phyloP scores from a whole-genome alignment of 148 eudicot genomes.

The Amaranthus hypochondriacus region DNA sequence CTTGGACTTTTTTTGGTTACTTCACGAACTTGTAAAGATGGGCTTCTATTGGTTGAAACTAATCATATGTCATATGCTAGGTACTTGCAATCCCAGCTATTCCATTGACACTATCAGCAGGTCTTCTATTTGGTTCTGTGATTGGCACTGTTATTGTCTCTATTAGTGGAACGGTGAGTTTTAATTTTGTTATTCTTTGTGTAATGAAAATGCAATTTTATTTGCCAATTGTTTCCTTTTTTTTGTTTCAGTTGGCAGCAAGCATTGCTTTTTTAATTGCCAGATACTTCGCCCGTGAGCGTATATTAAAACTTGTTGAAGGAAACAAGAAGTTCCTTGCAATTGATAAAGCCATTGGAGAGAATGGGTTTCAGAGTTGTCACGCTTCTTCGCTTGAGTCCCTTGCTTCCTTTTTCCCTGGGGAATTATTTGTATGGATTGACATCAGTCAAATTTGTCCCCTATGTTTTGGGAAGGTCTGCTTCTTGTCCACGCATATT shows the following conservation, averaged over 20 bases:
- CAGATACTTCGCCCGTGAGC: slow-evolving; percentile 99
- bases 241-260: slow-evolving; percentile 78
- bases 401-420: slow-evolving; percentile 93
- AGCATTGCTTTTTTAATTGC: slow-evolving; percentile 93
- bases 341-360: slow-evolving; percentile 98
- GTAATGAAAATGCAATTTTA: neutral
- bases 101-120: slow-evolving; percentile 98
- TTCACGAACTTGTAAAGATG: neutral
- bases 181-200: neutral
- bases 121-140: slow-evolving; percentile 84
- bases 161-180: slow-evolving; percentile 93
- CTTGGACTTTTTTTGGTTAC: neutral
- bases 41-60: slow-evolving; percentile 8
- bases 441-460: slow-evolving; percentile 88
- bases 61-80: slow-evolving; percentile 22
- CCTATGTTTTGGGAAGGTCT: slow-evolving; percentile 95
- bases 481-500: slow-evolving; percentile 29
- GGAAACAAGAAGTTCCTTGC: slow-evolving; percentile 99
- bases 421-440: slow-evolving; percentile 97
- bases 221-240: slow-evolving; percentile 3
- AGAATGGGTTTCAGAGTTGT: slow-evolving; percentile 96
- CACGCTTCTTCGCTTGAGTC: slow-evolving; percentile 97
- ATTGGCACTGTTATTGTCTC: slow-evolving; percentile 91
- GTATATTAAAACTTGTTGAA: slow-evolving; percentile 89
- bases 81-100: slow-evolving; percentile 97